Evolutionary conservation across 2,329 filamentous ascomycete species (phyloP), one percentile per base, ranked within the genome.

Genomic region (Dichotomopilus funicola): DNA sequence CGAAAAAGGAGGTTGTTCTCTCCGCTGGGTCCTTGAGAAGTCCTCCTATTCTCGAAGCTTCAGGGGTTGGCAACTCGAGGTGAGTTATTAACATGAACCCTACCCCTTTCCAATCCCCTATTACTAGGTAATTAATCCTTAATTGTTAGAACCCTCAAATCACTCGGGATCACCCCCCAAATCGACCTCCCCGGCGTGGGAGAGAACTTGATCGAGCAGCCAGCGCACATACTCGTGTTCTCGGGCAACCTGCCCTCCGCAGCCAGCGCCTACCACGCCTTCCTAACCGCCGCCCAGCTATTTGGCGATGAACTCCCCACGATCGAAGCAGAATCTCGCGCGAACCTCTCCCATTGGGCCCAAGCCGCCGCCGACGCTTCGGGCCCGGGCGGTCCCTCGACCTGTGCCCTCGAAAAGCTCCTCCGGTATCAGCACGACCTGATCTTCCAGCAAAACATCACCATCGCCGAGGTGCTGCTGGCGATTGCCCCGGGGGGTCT

Each of bases 131-230:
- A 27, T 27, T 27, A 27, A 27, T 27, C 19, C 19, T 27, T 27
- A 27, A 2, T 27, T 5, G 7, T 27, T 35, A 52, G 50, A 11
- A 40, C 46, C 50, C 41, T 52, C 19, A 46, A 46, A 13, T 34
- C 50, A n/a, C 42, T 52, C 3, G 50, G 50, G 2, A 41, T 52
- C 8, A 27, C 45, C 3, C n/a, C 50, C 9, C 42, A 27, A 12
- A 31, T 52, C 42, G 34, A 46, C 10, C 50, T 52, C 27, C 50
- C 50, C 12, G 50, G 50, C 4, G 50, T 52, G 4, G 50, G 50
- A 9, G 50, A 52, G 35, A 35, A 52, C 8, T 35, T 52, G 8
- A n/a, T 52, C 35, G 45, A 45, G 43, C 43, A 45, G 27, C 19
- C 43, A 5, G 11, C 7, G 3, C 27, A 45, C 11, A 11, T 34